Conservation (phyloP, 2,329 filamentous ascomycete genomes). For the Didymella keratinophila region DNA sequence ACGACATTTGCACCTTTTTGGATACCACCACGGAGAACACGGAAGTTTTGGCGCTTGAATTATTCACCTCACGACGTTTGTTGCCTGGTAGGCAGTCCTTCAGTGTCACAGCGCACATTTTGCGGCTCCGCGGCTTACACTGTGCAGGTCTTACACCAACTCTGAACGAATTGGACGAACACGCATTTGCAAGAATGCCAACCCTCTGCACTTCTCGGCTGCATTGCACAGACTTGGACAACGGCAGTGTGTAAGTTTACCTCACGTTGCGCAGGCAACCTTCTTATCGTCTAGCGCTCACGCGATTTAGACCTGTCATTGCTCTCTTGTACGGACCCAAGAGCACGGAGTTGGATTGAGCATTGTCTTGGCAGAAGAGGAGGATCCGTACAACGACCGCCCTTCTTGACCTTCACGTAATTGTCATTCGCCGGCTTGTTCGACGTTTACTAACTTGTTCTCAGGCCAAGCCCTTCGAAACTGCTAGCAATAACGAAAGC, state of each 20-base stretch:
- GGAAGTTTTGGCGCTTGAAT: neutral
- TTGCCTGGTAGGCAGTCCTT: constrained; percentile 8
- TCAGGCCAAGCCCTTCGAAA: constrained; percentile 7
- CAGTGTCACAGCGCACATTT: constrained; percentile 12
- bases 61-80: neutral
- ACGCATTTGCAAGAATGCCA: constrained; percentile 16
- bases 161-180: constrained; percentile 8
- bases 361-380: constrained; percentile 6
- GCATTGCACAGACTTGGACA: constrained; percentile 1
- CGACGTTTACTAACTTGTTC: constrained; percentile 13
- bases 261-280: constrained; percentile 13
- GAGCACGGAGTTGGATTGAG: constrained; percentile 8
- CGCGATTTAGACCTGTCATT: constrained; percentile 5
- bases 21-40: neutral
- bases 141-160: constrained; percentile 9
- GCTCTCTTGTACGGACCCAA: constrained; percentile 5
- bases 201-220: constrained; percentile 6
- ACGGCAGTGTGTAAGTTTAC: constrained; percentile 8
- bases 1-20: neutral
- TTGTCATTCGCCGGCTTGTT: constrained; percentile 5
- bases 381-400: neutral
- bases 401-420: constrained; percentile 14
- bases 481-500: constrained; percentile 19
- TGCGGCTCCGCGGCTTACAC: constrained; percentile 12
- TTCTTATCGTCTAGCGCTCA: constrained; percentile 4